These are phyloP conservation scores for Pseudozyma tsukubaensis DNA, from an alignment of 1,284 basidiomycete genomes.

Conservation along the genomic window DNA sequence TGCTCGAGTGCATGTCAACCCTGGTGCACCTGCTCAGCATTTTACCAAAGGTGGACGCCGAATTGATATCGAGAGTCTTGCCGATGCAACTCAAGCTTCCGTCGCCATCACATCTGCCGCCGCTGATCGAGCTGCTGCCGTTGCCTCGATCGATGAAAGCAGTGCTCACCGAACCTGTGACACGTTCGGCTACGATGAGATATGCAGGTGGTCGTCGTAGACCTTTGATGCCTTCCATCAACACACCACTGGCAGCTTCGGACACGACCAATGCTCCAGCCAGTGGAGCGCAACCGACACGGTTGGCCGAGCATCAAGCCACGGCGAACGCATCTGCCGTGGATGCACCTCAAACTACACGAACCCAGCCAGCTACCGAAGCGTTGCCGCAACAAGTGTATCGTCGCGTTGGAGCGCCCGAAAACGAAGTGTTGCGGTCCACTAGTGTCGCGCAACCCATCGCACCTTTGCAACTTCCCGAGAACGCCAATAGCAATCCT, in stretches of 20 bases:
- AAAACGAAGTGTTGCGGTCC: slow-evolving; percentile 31
- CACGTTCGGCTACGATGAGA: slow-evolving; percentile 7
- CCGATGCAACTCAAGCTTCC: slow-evolving; percentile 31
- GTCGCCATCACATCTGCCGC: slow-evolving; percentile 51
- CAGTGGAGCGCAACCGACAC: neutral
- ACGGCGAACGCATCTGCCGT: slow-evolving; percentile 3
- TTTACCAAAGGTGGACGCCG: slow-evolving; percentile 37
- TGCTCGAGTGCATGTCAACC: slow-evolving; percentile 31
- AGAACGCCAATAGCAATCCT: neutral
- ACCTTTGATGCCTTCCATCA: slow-evolving; percentile 44
- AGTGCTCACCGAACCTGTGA: slow-evolving; percentile 21
- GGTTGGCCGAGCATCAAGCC: neutral
- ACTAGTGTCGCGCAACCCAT: slow-evolving; percentile 39
- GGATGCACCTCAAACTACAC: neutral
- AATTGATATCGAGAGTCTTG: slow-evolving; percentile 23
- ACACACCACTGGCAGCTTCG: neutral
- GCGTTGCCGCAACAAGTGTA: slow-evolving; percentile 22
- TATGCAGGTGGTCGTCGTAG: slow-evolving; percentile 18
- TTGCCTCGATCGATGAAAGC: slow-evolving; percentile 25
- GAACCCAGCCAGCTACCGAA: neutral
- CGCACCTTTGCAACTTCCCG: slow-evolving; percentile 26
- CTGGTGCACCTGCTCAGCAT: slow-evolving; percentile 35
- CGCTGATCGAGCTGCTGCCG: slow-evolving; percentile 35
- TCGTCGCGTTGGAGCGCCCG: slow-evolving; percentile 33
- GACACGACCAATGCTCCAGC: neutral